Percentiles rank a stretch among this genome's conserved stretches.
These are phyloP conservation scores for Artemisia annua DNA, from an alignment of 129 eudicot species.

Conservation along the genomic window DNA sequence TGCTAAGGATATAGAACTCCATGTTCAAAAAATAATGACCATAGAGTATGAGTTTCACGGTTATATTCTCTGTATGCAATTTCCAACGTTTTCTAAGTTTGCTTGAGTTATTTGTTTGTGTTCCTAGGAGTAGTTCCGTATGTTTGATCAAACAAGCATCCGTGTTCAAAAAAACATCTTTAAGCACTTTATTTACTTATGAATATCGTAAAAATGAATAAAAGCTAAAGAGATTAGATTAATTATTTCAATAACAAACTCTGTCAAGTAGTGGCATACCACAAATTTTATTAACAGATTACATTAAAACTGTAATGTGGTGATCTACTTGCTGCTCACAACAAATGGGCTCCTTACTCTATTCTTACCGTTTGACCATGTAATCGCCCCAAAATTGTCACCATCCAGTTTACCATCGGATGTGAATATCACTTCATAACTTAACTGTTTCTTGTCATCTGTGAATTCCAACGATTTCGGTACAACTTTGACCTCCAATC, in stretches of 20 bases:
- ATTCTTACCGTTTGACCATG: constrained; percentile 66
- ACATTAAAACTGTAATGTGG: constrained; percentile 11
- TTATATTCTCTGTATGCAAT: neutral
- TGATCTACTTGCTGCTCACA: constrained; percentile 36
- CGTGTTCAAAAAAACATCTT: no score
- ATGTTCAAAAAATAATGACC: neutral
- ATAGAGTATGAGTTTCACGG: neutral
- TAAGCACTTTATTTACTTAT: no score
- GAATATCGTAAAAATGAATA: no score
- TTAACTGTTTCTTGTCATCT: constrained; percentile 23
- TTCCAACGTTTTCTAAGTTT: neutral
- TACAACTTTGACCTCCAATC: constrained; percentile 51
- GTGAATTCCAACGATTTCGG: constrained; percentile 57
- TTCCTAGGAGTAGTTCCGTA: no score
- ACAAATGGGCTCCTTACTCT: constrained; percentile 71
- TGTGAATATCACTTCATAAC: constrained; percentile 52
- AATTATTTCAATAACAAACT: no score
- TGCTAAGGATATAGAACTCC: neutral
- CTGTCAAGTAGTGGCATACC: no score
- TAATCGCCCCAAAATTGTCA: constrained; percentile 64
- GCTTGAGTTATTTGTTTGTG: no score
- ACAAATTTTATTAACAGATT: neutral
- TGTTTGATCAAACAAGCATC: no score
- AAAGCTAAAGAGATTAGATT: no score
- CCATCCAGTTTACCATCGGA: constrained; percentile 12